phyloP scores from a whole-genome alignment of 352 stramenopile species.

The Phytopythium ostracodes region DNA sequence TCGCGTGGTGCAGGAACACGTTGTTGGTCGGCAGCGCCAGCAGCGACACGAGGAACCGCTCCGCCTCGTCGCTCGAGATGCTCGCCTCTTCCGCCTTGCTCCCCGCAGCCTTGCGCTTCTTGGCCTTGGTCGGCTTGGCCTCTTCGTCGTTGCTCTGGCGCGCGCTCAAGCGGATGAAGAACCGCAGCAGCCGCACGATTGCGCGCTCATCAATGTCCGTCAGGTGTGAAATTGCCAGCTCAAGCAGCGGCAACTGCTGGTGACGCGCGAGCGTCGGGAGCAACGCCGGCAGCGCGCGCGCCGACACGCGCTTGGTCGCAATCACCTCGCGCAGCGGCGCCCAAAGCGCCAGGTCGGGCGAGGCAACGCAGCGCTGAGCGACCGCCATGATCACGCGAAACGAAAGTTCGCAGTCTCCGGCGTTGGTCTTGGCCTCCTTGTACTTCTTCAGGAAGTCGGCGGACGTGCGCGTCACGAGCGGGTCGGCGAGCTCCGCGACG shows the following conservation, averaged over 20 bases:
- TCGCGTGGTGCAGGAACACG: conserved; percentile 77
- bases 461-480: conserved; percentile 29
- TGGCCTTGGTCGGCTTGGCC: conserved; percentile 11
- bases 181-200: conserved; percentile 66
- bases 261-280: conserved; percentile 62
- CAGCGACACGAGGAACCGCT: conserved; percentile 56
- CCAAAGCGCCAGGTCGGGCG: conserved; percentile 53
- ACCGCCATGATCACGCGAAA: conserved; percentile 60
- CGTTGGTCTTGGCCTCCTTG: conserved; percentile 23
- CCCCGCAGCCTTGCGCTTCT: conserved; percentile 18
- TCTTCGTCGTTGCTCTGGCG: conserved; percentile 12
- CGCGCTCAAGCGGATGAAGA: conserved; percentile 64
- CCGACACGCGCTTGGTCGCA: conserved; percentile 51
- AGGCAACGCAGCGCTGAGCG: conserved; percentile 54
- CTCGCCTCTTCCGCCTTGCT: conserved; percentile 9
- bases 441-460: conserved; percentile 49
- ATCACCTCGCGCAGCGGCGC: conserved; percentile 44
- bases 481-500: conserved; percentile 44
- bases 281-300: conserved; percentile 54
- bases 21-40: conserved; percentile 57
- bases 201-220: conserved; percentile 76
- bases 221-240: conserved; percentile 57
- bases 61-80: conserved; percentile 17
- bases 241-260: conserved; percentile 60
- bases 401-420: conserved; percentile 23